Evolutionary conservation across 306 rosid genomes (phyloP).

Genomic region (Vigna reflexopilosa): DNA sequence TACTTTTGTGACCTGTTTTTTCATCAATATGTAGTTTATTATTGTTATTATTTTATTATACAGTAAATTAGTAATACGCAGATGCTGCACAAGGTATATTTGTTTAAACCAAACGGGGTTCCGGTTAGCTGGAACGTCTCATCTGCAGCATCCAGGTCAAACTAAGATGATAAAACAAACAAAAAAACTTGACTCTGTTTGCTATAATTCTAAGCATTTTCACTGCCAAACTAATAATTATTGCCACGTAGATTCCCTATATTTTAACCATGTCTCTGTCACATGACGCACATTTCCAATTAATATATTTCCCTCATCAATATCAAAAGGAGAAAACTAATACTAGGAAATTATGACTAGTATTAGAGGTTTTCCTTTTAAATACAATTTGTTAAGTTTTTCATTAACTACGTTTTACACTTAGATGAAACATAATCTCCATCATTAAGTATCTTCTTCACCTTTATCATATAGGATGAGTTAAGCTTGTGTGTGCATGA

Average conservation of each 20-base stretch:
- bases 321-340: slow-evolving; percentile 5
- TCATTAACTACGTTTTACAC: neutral
- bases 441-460: neutral
- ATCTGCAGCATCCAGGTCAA: slow-evolving; percentile 29
- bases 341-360: neutral
- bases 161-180: neutral
- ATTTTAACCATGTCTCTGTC: slow-evolving; percentile 20
- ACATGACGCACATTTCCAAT: slow-evolving; percentile 37
- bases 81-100: slow-evolving; percentile 2
- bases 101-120: neutral
- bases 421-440: neutral
- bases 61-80: too few relatives aligned
- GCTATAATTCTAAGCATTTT: neutral
- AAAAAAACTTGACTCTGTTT: slow-evolving; percentile 8
- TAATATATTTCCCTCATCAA: slow-evolving; percentile 41
- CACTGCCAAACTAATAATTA: slow-evolving; percentile 6
- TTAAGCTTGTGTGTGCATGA: neutral
- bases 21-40: neutral
- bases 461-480: neutral
- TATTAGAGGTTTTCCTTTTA: neutral
- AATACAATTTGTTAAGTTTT: neutral
- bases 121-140: slow-evolving; percentile 8
- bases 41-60: too few relatives aligned
- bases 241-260: neutral
- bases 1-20: slow-evolving; percentile 32